Conservation (phyloP, 139 green algal species). For the Mesotaenium endlicherianum region DNA sequence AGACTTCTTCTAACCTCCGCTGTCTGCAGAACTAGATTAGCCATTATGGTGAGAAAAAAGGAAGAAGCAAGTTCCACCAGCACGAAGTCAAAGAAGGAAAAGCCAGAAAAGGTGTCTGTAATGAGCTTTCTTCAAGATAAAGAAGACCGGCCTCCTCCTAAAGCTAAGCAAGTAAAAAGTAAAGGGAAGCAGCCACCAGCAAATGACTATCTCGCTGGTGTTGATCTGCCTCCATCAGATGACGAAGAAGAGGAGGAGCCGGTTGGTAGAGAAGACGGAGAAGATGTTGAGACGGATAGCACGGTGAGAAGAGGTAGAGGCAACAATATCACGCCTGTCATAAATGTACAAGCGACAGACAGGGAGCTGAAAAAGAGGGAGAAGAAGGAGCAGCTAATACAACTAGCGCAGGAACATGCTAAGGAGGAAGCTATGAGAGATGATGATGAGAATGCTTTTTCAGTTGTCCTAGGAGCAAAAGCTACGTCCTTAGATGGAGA, state of each 20-base stretch:
- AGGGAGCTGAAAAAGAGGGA: slow-evolving; percentile 55
- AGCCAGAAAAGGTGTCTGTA: slow-evolving; percentile 3
- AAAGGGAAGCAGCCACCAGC: slow-evolving; percentile 24
- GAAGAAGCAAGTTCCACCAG: too few relatives aligned
- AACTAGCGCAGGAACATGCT: slow-evolving; percentile 49
- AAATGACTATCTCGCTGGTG: slow-evolving; percentile 78
- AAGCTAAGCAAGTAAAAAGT: slow-evolving; percentile 5
- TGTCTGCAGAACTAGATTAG: too few relatives aligned
- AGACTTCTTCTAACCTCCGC: too few relatives aligned
- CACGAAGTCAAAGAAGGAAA: too few relatives aligned
- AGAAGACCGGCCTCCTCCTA: neutral
- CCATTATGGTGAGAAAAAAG: too few relatives aligned
- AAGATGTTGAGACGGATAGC: slow-evolving; percentile 15
- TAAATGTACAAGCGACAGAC: slow-evolving; percentile 27
- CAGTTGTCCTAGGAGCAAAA: slow-evolving; percentile 80
- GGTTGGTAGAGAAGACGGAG: too few relatives aligned
- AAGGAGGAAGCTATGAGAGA: slow-evolving; percentile 80
- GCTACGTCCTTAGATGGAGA: slow-evolving; percentile 62
- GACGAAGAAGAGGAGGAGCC: slow-evolving; percentile 65
- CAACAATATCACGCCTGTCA: neutral
- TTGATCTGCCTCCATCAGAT: slow-evolving; percentile 87
- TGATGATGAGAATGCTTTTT: slow-evolving; percentile 96
- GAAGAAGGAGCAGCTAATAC: slow-evolving; percentile 52
- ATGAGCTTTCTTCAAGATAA: neutral
- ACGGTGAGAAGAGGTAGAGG: neutral